Evolutionary conservation across 768 basidiomycete genomes (phyloP).

Genomic region (Dictyophora rubrovolvata): DNA sequence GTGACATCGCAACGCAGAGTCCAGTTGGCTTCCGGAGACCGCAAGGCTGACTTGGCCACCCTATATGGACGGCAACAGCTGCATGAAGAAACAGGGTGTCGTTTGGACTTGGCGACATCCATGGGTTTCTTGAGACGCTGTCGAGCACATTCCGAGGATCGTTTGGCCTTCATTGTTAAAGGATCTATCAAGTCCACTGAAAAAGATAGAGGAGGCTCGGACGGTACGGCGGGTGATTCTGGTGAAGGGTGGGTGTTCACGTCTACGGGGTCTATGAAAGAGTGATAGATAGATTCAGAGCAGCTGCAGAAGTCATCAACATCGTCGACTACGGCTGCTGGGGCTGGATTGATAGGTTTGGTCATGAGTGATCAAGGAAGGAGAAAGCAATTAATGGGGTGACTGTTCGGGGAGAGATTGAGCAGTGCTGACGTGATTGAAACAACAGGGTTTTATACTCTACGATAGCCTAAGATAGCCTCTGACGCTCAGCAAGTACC

Average conservation of each 20-base stretch:
- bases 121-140: conserved; percentile 7
- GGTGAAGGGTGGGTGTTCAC: background rate
- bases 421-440: background rate
- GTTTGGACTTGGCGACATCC: conserved; percentile 4
- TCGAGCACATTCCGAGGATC: conserved; percentile 2
- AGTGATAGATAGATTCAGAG: conserved; percentile 8
- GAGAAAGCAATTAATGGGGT: background rate
- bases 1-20: background rate
- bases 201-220: background rate
- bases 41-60: background rate
- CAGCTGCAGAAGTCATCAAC: conserved; percentile 4
- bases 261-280: conserved; percentile 2
- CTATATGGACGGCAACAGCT: background rate
- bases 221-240: background rate
- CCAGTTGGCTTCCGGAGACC: background rate
- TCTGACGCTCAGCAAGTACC: background rate
- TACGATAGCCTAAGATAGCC: conserved; percentile 3
- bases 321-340: conserved; percentile 1
- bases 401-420: conserved; percentile 3
- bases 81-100: background rate
- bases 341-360: background rate
- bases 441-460: no score
- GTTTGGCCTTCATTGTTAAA: conserved; percentile 2
- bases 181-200: background rate
- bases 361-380: background rate